These are phyloP conservation scores for Geopyxis carbonaria DNA, from an alignment of 495 filamentous ascomycete species.

Conservation along the genomic window DNA sequence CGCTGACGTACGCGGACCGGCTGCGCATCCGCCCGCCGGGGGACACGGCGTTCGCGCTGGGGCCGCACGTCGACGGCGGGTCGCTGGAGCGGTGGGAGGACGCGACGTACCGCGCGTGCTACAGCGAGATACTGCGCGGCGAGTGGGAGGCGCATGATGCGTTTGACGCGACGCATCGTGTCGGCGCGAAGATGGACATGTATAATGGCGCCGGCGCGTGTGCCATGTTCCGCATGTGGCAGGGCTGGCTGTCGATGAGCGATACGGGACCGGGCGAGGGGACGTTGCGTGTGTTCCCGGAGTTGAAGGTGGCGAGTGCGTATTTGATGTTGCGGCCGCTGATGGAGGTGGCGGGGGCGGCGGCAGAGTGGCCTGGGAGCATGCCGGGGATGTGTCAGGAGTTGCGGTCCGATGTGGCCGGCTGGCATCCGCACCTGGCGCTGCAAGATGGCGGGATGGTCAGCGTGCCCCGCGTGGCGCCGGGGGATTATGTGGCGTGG, in stretches of 20 bases:
- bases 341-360: conserved; percentile 19
- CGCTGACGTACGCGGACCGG: conserved; percentile 63
- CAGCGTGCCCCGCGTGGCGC: conserved; percentile 54
- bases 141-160: conserved; percentile 70
- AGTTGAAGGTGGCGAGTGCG: conserved; percentile 53
- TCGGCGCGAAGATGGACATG: conserved; percentile 52
- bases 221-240: conserved; percentile 73
- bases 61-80: conserved; percentile 74
- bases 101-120: conserved; percentile 57
- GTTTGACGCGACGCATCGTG: conserved; percentile 54
- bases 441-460: conserved; percentile 62
- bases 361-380: conserved; percentile 10
- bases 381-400: conserved; percentile 45
- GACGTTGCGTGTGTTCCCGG: conserved; percentile 67
- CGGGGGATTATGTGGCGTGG: conserved; percentile 82
- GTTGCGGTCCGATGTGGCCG: conserved; percentile 41
- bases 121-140: conserved; percentile 53
- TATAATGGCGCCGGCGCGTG: conserved; percentile 72
- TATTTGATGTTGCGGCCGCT: conserved; percentile 79
- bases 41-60: conserved; percentile 64
- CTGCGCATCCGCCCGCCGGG: conserved; percentile 62
- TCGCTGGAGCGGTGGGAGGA: conserved; percentile 77
- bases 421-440: conserved; percentile 65
- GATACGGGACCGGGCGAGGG: conserved; percentile 53
- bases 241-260: conserved; percentile 77